A percentile compares a stretch with the other conserved stretches of the same genome.
phyloP scores from a whole-genome alignment of 768 basidiomycete species.

The Ramaria sp. region DNA sequence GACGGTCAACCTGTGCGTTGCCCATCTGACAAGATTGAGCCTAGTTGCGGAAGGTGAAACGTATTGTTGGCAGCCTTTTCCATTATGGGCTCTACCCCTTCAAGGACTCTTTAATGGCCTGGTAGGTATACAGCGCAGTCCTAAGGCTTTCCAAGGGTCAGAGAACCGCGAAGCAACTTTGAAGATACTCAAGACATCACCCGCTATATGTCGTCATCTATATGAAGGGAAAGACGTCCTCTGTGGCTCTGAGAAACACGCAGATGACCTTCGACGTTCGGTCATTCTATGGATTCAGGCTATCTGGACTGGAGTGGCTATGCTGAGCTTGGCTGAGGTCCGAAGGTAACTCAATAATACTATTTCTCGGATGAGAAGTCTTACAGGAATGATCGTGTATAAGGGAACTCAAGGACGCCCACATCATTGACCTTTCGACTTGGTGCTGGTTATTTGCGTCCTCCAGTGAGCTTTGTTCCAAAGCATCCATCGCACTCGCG shows the following conservation, averaged over 20 bases:
- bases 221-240: not conserved
- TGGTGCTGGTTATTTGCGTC: constrained; percentile 4
- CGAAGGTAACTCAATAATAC: not conserved
- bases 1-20: not conserved
- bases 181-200: not conserved
- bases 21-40: not conserved
- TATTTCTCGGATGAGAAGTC: not conserved
- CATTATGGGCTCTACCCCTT: constrained; percentile 3
- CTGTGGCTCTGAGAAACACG: constrained; percentile 1
- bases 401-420: constrained; percentile 1
- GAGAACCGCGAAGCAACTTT: not conserved
- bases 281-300: constrained; percentile 6
- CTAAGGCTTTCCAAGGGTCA: not conserved
- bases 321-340: not conserved
- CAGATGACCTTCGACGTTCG: not conserved
- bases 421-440: not conserved
- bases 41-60: not conserved
- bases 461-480: not conserved
- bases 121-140: constrained; percentile 5
- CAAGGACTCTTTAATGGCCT: constrained; percentile 5
- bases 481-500: not conserved
- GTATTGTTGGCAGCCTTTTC: not conserved
- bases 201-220: constrained; percentile 1
- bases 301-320: constrained; percentile 1
- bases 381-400: not conserved